These are phyloP conservation scores for Pyrenophora teres DNA, from an alignment of 2,329 filamentous ascomycete species.

Conservation along the genomic window DNA sequence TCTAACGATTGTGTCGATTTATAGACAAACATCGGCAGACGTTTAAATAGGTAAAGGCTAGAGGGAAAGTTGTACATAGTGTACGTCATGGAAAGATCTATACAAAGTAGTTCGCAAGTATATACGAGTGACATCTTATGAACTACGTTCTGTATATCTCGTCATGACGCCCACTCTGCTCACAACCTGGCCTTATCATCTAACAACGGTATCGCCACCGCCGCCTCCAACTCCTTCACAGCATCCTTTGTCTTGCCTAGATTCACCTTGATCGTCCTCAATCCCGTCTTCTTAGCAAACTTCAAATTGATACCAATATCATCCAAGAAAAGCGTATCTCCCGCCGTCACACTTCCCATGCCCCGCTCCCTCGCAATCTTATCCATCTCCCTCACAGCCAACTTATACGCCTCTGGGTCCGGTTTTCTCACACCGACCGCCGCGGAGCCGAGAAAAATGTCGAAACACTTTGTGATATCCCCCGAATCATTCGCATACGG, in stretches of 20 bases:
- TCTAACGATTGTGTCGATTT: too few relatives aligned
- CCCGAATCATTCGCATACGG: constrained; percentile 34
- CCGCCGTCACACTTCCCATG: constrained; percentile 59
- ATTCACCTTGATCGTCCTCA: constrained; percentile 82
- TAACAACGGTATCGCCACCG: constrained; percentile 70
- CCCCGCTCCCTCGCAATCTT: constrained; percentile 63
- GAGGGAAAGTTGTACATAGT: too few relatives aligned
- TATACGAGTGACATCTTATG: too few relatives aligned
- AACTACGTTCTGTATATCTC: too few relatives aligned
- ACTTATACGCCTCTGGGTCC: constrained; percentile 77
- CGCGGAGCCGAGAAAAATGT: constrained; percentile 85
- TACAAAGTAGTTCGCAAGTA: too few relatives aligned
- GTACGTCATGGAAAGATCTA: too few relatives aligned
- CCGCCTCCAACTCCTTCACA: constrained; percentile 76
- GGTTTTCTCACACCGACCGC: constrained; percentile 89
- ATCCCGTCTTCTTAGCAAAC: constrained; percentile 72
- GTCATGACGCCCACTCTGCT: not conserved
- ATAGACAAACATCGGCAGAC: too few relatives aligned
- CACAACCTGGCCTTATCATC: constrained; percentile 49
- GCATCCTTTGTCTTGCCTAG: constrained; percentile 79
- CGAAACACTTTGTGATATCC: constrained; percentile 71
- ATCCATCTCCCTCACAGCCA: constrained; percentile 70
- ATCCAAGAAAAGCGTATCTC: constrained; percentile 84
- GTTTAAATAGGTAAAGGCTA: too few relatives aligned
- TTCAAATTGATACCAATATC: constrained; percentile 95